These are phyloP conservation scores for Xylaria sp. DNA, from an alignment of 2,329 filamentous ascomycete genomes.

Conservation along the genomic window DNA sequence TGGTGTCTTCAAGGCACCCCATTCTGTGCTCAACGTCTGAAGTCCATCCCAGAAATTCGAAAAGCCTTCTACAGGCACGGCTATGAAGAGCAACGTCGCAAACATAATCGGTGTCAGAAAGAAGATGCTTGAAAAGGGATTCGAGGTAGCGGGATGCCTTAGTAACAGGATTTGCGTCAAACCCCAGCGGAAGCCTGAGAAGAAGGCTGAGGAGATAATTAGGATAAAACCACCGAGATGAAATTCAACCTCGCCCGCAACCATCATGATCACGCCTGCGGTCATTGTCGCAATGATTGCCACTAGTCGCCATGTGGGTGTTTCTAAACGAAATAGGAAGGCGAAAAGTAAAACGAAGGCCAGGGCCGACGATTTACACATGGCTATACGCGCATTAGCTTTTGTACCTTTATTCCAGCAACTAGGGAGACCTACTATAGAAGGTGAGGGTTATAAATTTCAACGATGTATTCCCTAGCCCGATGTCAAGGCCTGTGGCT, in stretches of 20 bases:
- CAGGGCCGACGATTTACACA: constrained; percentile 98
- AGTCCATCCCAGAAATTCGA: constrained; percentile 74
- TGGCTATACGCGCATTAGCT: constrained; percentile 63
- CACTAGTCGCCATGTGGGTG: constrained; percentile 85
- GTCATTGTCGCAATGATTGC: constrained; percentile 94
- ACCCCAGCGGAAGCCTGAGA: constrained; percentile 97
- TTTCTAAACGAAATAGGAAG: constrained; percentile 91
- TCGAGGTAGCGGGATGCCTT: constrained; percentile 92
- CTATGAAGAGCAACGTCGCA: constrained; percentile 79
- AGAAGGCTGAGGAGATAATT: constrained; percentile 92
- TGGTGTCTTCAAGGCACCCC: constrained; percentile 74
- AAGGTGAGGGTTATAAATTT: constrained; percentile 98
- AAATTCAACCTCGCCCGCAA: constrained; percentile 93
- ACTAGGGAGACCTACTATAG: constrained; percentile 72
- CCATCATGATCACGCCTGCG: constrained; percentile 95
- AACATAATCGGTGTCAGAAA: constrained; percentile 99
- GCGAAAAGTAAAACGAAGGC: constrained; percentile 96
- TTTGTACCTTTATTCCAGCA: background rate
- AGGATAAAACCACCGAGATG: constrained; percentile 87
- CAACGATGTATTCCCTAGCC: constrained; percentile 92
- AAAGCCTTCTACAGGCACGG: constrained; percentile 87
- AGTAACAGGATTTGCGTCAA: constrained; percentile 96
- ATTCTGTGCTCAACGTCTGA: constrained; percentile 69
- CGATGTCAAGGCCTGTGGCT: constrained; percentile 95
- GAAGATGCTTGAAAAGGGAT: constrained; percentile 97